These are phyloP conservation scores for Cronartium quercuum DNA, from an alignment of 1,284 basidiomycete species.

Conservation along the genomic window DNA sequence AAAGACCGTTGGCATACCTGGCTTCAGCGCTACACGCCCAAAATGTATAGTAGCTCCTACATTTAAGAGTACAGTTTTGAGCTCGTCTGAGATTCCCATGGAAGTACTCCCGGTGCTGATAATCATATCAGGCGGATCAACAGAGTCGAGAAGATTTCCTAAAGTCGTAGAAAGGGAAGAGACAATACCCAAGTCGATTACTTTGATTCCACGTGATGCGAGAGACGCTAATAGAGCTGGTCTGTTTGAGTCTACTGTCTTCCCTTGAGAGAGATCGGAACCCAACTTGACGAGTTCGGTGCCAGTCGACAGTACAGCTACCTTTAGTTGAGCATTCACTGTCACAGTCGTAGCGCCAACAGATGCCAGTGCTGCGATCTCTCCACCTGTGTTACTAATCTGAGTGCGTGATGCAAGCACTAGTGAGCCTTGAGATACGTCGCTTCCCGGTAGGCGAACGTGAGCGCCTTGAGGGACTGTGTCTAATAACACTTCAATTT, in stretches of 20 bases:
- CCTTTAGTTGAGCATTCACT: background rate
- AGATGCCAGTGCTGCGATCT: background rate
- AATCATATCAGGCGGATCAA: background rate
- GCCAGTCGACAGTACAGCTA: background rate
- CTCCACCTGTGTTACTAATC: background rate
- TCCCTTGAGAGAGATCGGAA: background rate
- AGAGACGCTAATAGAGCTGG: background rate
- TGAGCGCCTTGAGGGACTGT: background rate
- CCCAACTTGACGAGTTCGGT: background rate
- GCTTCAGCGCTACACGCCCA: background rate
- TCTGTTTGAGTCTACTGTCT: background rate
- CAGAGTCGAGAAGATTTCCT: background rate
- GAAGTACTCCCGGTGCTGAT: background rate
- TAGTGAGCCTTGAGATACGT: background rate
- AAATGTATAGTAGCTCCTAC: background rate
- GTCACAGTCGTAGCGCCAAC: background rate
- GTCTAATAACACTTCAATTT: constrained; percentile 32
- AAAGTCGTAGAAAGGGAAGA: background rate
- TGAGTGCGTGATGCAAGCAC: background rate
- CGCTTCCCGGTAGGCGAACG: background rate
- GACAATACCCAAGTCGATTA: background rate
- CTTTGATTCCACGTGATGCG: background rate
- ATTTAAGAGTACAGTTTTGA: background rate
- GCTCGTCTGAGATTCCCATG: background rate
- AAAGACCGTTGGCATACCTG: background rate